Evolutionary conservation across 345 rosid species (phyloP), one percentile per base, ranked within the genome.

Genomic region (Lepidium africanum): DNA sequence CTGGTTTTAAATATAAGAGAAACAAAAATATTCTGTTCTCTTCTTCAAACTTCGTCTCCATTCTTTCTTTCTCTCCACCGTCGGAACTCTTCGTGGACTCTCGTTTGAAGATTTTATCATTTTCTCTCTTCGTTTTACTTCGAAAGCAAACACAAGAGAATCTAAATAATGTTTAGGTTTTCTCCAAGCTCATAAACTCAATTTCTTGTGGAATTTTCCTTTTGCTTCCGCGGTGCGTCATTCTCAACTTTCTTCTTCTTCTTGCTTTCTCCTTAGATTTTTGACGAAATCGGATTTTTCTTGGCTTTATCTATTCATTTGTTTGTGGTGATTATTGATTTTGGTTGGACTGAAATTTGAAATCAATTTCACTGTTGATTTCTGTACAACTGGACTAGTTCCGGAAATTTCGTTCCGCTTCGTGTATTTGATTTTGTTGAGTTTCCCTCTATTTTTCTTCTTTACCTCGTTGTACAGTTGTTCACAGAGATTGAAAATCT

Each of bases 171-270:
- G 6, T 65, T 36, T 55, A 48, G 5, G 42, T 19, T 73, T 66
- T 73, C 72, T 58, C 30, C 72, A 60, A 59, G 13, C 57, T 62
- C 55, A 5, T 9, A 12, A 38, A 25, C n/a, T 55, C 25, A 21
- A 37, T 21, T 10, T 30, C 42, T 5, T 15, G 42, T 62, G 15
- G 21, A 9, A 11, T 4, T 1, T 40, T 49, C 14, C 11, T 23
- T 46, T 65, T 50, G 55, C 77, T 73, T 73, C 25, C 12, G 41
- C 56, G 37, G 74, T 74, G 67, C 68, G 78, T 46, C 65, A 35
- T 68, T 60, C 59, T 65, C 54, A 37, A 27, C 73, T 50, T 43
- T 25, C 5, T 23, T 50, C 6, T n/a, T 2, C 21, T 6, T 35
- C 23, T 21, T n/a, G 2, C 17, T 53, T 45, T 57, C 33, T 67